phyloP scores from a whole-genome alignment of 2,329 filamentous ascomycete genomes.

The Endoconidiophora polonica region DNA sequence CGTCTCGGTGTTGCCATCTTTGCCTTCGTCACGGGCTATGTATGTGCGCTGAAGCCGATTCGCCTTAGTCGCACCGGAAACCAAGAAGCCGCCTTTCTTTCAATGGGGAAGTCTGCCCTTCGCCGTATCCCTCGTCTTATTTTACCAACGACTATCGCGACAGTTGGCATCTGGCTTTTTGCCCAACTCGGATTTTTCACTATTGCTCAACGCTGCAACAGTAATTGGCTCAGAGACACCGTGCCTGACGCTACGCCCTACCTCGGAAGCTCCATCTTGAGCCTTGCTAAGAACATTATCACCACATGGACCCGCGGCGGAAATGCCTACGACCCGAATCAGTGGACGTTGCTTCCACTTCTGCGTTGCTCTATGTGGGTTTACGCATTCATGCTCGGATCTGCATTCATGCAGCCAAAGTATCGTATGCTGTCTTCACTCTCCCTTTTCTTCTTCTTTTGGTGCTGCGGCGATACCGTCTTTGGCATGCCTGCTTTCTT shows the following conservation, averaged over 20 bases:
- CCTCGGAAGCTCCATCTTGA: slow-evolving; percentile 11
- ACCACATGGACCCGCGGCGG: slow-evolving; percentile 33
- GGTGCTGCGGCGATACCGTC: slow-evolving; percentile 21
- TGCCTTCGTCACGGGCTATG: slow-evolving; percentile 47
- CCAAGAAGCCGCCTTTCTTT: slow-evolving; percentile 33
- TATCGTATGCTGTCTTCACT: slow-evolving; percentile 32
- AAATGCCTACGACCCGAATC: slow-evolving; percentile 39
- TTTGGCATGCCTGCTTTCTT: slow-evolving; percentile 44
- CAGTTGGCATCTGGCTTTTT: slow-evolving; percentile 35
- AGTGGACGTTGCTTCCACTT: slow-evolving; percentile 41
- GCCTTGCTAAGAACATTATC: slow-evolving; percentile 27
- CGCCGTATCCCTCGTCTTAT: slow-evolving; percentile 40
- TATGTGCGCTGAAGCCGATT: slow-evolving; percentile 45
- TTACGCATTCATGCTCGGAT: slow-evolving; percentile 35
- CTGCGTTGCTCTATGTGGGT: slow-evolving; percentile 37
- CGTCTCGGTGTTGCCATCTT: slow-evolving; percentile 51
- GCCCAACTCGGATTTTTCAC: slow-evolving; percentile 39
- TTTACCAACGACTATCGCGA: slow-evolving; percentile 39
- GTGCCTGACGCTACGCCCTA: slow-evolving; percentile 34
- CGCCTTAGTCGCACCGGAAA: slow-evolving; percentile 36
- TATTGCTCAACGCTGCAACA: slow-evolving; percentile 28
- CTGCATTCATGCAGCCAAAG: slow-evolving; percentile 29
- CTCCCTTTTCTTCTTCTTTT: slow-evolving; percentile 33
- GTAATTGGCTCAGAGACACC: slow-evolving; percentile 18
- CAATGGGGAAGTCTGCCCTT: slow-evolving; percentile 40